Evolutionary conservation across 2,329 filamentous ascomycete genomes (phyloP), one percentile per base, ranked within the genome.

Genomic region (Claviceps cyperi): DNA sequence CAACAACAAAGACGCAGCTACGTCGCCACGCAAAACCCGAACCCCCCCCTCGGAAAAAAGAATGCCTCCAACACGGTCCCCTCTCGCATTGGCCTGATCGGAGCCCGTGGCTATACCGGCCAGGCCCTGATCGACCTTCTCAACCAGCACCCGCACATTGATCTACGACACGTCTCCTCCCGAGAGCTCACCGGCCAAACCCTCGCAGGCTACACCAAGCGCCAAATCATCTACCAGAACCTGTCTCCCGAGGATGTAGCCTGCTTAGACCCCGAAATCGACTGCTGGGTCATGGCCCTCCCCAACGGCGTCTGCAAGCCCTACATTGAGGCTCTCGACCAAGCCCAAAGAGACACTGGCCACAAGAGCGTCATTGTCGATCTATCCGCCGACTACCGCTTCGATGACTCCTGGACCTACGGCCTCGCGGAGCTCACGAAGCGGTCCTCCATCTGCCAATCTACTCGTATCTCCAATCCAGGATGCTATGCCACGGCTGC

Each of bases 271-370:
- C 82, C 85, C 64, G 80, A 83, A 35, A 82, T 97, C 47, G 91
- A 97, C 70, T 92, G 86, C 69, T 97, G 90, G 90, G 86, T 97
- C 43, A 92, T 97, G 86, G 92, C 92, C 37, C 80, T 97, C 32
- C 92, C 91, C 43, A 98, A 97, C 62, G 86, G 87, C 53, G 88
- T 95, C 47, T 96, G 88, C 78, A 86, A 89, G 70, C 90, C 92
- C 0, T 98, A 84, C 58, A 84, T 97, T 9, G 87, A 97, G 55
- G 91, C 91, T 7, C 79, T 97, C 49, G 79, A 90, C 58, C 77
- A 84, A 60, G 79, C 76, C 35, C 80, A 80, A 51, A 76, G 79
- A 62, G 71, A 40, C 15, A 62, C 63, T 9, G 59, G 64, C 52
- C 71, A 74, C 60, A 77, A 77, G 54, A 89, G 85, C 58, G 73